Evolutionary conservation across 192 early-diverging fungal genomes (phyloP).

Genomic region (Polychytrium aggregatum): DNA sequence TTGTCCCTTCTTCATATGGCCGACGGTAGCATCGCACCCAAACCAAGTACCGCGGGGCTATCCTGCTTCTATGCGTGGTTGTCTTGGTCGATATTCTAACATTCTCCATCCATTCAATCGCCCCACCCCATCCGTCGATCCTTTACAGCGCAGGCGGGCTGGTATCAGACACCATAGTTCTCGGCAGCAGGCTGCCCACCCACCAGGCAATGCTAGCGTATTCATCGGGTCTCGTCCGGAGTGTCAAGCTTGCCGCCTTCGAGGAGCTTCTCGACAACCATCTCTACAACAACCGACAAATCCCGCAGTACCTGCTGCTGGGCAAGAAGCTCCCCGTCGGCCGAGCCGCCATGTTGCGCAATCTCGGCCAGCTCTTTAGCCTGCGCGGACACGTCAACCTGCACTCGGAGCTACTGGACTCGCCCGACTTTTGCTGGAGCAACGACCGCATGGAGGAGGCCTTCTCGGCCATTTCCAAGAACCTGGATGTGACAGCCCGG

Average conservation of each 20-base stretch:
- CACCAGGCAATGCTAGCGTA: slow-evolving; percentile 41
- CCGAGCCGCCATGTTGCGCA: slow-evolving; percentile 30
- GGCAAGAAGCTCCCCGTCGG: slow-evolving; percentile 34
- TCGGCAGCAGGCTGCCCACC: slow-evolving; percentile 30
- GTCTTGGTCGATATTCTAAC: too few species aligned
- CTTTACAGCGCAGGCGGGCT: slow-evolving; percentile 24
- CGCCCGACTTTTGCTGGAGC: slow-evolving; percentile 52
- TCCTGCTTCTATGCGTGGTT: too few species aligned
- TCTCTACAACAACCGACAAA: slow-evolving; percentile 27
- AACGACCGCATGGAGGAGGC: slow-evolving; percentile 33
- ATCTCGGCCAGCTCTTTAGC: slow-evolving; percentile 36
- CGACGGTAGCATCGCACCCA: too few species aligned
- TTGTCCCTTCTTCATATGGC: too few species aligned
- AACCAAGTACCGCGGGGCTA: too few species aligned
- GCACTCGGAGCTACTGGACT: slow-evolving; percentile 44
- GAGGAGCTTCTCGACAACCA: slow-evolving; percentile 42
- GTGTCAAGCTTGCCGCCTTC: slow-evolving; percentile 39
- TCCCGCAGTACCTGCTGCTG: slow-evolving; percentile 32
- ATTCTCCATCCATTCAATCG: not conserved
- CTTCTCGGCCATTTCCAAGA: slow-evolving; percentile 33
- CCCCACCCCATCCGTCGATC: not conserved
- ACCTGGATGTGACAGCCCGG: slow-evolving; percentile 43
- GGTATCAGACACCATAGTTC: slow-evolving; percentile 32
- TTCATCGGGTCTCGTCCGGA: slow-evolving; percentile 43
- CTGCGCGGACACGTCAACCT: slow-evolving; percentile 45